Evolutionary conservation across 2,329 filamentous ascomycete genomes (phyloP).

Genomic region (Cryphonectria japonica): DNA sequence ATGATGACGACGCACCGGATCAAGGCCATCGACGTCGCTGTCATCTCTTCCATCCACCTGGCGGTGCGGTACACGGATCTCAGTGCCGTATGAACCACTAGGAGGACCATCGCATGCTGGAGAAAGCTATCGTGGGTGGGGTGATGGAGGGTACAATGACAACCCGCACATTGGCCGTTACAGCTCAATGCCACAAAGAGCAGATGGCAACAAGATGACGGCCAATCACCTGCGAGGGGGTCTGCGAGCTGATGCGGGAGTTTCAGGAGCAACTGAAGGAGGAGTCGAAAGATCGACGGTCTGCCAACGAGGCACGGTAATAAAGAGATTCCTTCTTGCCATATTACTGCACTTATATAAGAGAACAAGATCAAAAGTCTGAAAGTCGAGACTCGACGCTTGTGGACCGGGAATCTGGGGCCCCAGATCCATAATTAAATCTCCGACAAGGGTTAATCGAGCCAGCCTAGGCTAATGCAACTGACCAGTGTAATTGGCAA

Average conservation of each 20-base stretch:
- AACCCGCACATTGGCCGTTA: background rate
- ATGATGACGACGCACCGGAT: conserved; percentile 35
- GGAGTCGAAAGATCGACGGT: conserved; percentile 13
- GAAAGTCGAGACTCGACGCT: background rate
- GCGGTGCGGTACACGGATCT: conserved; percentile 32
- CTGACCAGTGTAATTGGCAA: background rate
- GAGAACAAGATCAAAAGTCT: background rate
- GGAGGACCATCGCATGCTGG: background rate
- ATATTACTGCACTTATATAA: background rate
- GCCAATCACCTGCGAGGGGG: conserved; percentile 6
- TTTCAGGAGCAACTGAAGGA: conserved; percentile 28
- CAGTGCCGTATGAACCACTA: conserved; percentile 13
- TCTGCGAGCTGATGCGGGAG: conserved; percentile 20
- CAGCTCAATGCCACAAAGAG: background rate
- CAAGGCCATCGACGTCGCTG: conserved; percentile 33
- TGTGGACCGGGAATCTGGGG: background rate
- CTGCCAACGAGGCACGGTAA: conserved; percentile 14
- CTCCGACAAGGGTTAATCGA: background rate
- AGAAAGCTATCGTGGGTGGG: background rate
- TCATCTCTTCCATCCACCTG: conserved; percentile 33
- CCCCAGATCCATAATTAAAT: background rate
- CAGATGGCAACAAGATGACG: conserved; percentile 21
- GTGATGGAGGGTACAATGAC: conserved; percentile 5
- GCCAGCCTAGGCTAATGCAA: background rate
- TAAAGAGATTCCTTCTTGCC: background rate